Evolutionary conservation across 139 green algal genomes (phyloP).

Genomic region (Trebouxia sp.): DNA sequence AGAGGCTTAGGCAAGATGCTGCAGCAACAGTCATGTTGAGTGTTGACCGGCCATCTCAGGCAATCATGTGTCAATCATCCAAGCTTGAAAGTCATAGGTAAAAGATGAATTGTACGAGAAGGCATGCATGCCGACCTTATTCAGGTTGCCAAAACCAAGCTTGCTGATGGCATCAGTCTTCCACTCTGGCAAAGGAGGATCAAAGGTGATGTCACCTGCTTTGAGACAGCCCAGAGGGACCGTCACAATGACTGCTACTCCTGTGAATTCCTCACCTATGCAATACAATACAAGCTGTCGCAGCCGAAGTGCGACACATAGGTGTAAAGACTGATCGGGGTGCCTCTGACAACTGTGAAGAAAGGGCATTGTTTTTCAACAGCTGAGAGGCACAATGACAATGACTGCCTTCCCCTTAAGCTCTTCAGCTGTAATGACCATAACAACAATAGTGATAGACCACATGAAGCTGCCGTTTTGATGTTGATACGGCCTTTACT

Average conservation of each 20-base stretch:
- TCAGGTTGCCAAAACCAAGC: conserved; percentile 83
- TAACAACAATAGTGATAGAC: neutral
- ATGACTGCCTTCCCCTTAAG: conserved; percentile 55
- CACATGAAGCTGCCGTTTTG: too few relatives aligned
- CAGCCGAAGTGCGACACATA: too few relatives aligned
- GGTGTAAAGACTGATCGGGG: too few relatives aligned
- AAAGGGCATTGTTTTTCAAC: conserved; percentile 72
- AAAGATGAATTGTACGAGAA: too few relatives aligned
- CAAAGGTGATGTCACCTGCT: conserved; percentile 63
- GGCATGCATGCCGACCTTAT: conserved; percentile 68
- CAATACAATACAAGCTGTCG: too few relatives aligned
- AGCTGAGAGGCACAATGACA: conserved; percentile 73
- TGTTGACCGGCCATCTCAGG: too few relatives aligned
- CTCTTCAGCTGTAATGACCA: neutral
- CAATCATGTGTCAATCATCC: too few relatives aligned
- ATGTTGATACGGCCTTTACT: too few relatives aligned
- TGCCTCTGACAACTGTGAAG: too few relatives aligned
- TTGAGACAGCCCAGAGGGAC: conserved; percentile 77
- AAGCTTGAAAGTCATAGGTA: too few relatives aligned
- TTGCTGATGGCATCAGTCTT: conserved; percentile 70
- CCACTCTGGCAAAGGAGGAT: conserved; percentile 69
- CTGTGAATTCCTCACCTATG: conserved; percentile 48
- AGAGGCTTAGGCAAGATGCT: too few relatives aligned
- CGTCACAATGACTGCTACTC: conserved; percentile 69
- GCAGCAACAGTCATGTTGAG: too few relatives aligned